phyloP scores from a whole-genome alignment of 2,329 filamentous ascomycete species.

The Fusarium coicis region DNA sequence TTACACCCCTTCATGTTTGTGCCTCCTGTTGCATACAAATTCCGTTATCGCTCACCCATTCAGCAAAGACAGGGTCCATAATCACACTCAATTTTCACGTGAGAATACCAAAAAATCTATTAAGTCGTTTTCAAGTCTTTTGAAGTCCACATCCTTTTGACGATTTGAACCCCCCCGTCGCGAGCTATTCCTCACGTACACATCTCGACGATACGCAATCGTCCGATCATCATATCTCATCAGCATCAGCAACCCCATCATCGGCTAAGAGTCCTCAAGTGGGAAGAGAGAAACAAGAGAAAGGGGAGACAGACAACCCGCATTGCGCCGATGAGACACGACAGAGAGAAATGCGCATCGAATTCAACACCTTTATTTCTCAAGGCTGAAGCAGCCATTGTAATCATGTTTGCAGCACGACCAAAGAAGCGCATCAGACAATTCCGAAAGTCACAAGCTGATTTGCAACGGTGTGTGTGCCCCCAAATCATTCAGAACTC shows the following conservation, averaged over 20 bases:
- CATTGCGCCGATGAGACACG: background rate
- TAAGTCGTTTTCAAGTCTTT: slow-evolving; percentile 37
- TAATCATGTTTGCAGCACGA: slow-evolving; percentile 2
- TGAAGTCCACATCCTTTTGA: slow-evolving; percentile 22
- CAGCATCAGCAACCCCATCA: background rate
- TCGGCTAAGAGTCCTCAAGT: background rate
- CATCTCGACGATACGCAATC: slow-evolving; percentile 5
- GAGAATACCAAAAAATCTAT: slow-evolving; percentile 43
- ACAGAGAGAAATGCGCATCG: background rate
- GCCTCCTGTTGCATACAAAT: background rate
- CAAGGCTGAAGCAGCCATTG: slow-evolving; percentile 5
- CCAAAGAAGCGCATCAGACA: slow-evolving; percentile 4
- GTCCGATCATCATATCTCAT: slow-evolving; percentile 12
- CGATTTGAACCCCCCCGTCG: slow-evolving; percentile 25
- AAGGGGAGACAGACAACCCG: background rate
- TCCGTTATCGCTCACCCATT: background rate
- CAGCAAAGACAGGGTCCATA: background rate
- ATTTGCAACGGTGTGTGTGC: slow-evolving; percentile 1
- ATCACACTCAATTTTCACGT: background rate
- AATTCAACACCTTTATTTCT: slow-evolving; percentile 3
- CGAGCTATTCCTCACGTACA: slow-evolving; percentile 7
- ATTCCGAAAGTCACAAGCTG: background rate
- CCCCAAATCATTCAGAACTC: slow-evolving; percentile 5
- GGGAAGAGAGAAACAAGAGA: background rate
- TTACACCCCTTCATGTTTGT: background rate